Percentiles rank a stretch among this genome's conserved stretches.
These are phyloP conservation scores for Candida silvicultrix DNA, from an alignment of 805 yeast species.

Conservation along the genomic window DNA sequence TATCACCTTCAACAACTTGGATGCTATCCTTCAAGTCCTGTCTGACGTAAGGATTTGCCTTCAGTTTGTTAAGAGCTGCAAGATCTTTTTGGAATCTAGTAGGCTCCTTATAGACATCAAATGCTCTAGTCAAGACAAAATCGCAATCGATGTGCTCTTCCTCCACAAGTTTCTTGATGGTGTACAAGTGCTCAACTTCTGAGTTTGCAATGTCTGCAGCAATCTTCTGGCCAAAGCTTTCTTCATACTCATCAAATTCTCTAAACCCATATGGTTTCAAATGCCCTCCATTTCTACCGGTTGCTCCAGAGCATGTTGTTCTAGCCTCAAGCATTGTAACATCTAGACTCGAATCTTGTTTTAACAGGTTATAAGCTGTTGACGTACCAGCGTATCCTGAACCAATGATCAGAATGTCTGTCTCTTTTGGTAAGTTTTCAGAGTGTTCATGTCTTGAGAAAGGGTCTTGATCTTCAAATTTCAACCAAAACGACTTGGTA, in stretches of 20 bases:
- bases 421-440: constrained; percentile 25
- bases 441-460: constrained; percentile 1
- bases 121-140: constrained; percentile 26
- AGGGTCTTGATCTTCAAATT: constrained; percentile 2
- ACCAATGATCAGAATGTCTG: constrained; percentile 37
- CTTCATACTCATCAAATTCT: constrained; percentile 5
- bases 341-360: constrained; percentile 18
- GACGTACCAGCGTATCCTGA: constrained; percentile 41
- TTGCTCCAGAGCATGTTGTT: constrained; percentile 35
- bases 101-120: constrained; percentile 24
- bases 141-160: constrained; percentile 32
- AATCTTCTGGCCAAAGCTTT: constrained; percentile 10
- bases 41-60: constrained; percentile 25
- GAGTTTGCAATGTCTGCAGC: constrained; percentile 33
- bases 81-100: constrained; percentile 9
- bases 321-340: constrained; percentile 36
- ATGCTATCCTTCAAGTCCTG: constrained; percentile 24
- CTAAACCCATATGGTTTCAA: constrained; percentile 29
- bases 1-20: constrained; percentile 27
- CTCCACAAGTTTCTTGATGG: constrained; percentile 27
- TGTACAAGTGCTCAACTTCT: constrained; percentile 29
- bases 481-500: constrained; percentile 2
- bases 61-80: constrained; percentile 12
- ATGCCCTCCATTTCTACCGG: constrained; percentile 47
- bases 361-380: constrained; percentile 28